Conservation (phyloP, 192 early-diverging fungal genomes). For the Podila minutissima region DNA sequence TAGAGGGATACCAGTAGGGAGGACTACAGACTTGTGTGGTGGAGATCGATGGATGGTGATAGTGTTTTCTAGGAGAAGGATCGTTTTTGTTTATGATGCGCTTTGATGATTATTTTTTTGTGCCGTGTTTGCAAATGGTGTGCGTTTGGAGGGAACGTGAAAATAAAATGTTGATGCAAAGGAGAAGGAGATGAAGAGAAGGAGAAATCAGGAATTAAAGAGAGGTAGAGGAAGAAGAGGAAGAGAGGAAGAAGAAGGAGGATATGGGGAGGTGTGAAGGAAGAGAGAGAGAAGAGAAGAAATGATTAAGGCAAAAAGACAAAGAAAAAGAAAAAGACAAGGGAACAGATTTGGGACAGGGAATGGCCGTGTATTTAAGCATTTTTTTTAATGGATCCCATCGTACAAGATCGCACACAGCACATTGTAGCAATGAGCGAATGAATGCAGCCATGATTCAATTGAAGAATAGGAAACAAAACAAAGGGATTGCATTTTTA, state of each 20-base stretch:
- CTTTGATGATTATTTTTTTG: too few relatives aligned
- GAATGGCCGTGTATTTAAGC: too few relatives aligned
- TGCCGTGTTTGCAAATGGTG: too few relatives aligned
- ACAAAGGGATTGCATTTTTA: too few relatives aligned
- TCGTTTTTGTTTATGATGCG: too few relatives aligned
- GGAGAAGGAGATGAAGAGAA: background rate
- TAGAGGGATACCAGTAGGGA: constrained; percentile 22
- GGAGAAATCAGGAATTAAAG: background rate
- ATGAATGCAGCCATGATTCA: too few relatives aligned
- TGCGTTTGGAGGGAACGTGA: background rate
- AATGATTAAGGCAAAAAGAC: background rate
- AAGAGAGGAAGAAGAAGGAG: background rate
- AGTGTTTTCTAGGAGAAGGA: too few relatives aligned
- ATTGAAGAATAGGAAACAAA: too few relatives aligned
- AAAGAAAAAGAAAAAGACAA: background rate
- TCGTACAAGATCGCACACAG: too few relatives aligned
- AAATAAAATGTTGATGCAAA: background rate
- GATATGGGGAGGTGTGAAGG: too few relatives aligned
- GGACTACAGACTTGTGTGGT: constrained; percentile 16
- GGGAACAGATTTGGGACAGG: background rate
- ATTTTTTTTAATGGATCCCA: too few relatives aligned
- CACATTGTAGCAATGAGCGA: too few relatives aligned
- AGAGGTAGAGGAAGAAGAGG: background rate
- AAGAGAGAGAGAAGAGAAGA: background rate
- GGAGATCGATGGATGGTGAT: background rate